A percentile compares a stretch with the other conserved stretches of the same genome.
These are phyloP conservation scores for Citropsis articulata DNA, from an alignment of 345 rosid genomes.

Conservation along the genomic window DNA sequence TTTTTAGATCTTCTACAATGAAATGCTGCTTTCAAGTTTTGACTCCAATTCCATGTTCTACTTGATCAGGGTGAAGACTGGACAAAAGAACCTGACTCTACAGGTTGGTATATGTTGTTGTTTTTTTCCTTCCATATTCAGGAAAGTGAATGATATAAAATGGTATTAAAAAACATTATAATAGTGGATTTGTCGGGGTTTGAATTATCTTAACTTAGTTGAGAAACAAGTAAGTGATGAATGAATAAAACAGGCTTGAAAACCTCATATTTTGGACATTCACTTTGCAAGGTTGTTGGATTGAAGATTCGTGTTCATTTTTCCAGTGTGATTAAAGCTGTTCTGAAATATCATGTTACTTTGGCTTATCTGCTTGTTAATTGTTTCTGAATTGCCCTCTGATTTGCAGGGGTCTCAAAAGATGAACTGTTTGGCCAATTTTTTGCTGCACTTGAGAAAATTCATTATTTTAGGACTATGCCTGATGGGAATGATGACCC, in stretches of 20 bases:
- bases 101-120: conserved; percentile 23
- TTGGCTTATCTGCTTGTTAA: neutral
- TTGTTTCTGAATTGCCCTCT: conserved; percentile 13
- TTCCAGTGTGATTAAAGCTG: neutral
- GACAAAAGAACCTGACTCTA: conserved; percentile 22
- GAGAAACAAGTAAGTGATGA: neutral
- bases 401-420: conserved; percentile 51
- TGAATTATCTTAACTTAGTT: neutral
- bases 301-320: conserved; percentile 2
- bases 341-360: neutral
- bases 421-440: conserved; percentile 83
- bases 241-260: neutral
- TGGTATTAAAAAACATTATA: neutral
- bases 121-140: too few species aligned
- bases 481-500: conserved; percentile 70
- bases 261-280: neutral
- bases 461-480: conserved; percentile 43
- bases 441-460: conserved; percentile 78
- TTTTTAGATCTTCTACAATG: neutral
- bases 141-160: neutral
- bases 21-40: neutral
- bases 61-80: conserved; percentile 37
- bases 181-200: neutral
- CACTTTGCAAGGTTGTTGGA: neutral
- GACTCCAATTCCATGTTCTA: neutral